Evolutionary conservation across 2,329 filamentous ascomycete species (phyloP).

Genomic region (Ophiostoma australiae): DNA sequence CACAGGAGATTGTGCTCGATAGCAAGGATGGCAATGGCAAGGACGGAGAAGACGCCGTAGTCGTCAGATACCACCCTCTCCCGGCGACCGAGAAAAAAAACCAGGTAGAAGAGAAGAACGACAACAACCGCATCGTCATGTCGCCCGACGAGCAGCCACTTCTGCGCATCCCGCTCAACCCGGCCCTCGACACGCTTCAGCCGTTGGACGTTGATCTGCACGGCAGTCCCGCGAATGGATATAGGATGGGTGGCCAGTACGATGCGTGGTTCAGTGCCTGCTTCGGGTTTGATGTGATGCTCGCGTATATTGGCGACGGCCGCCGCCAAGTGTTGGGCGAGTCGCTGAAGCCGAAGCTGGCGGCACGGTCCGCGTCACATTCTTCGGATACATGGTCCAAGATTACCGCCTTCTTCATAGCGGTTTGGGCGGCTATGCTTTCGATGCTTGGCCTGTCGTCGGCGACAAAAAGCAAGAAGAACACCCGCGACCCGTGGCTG

Average conservation of each 20-base stretch:
- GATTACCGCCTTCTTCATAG: neutral
- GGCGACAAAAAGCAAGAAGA: neutral
- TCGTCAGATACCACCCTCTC: slow-evolving; percentile 40
- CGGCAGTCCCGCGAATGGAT: slow-evolving; percentile 52
- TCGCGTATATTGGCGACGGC: slow-evolving; percentile 62
- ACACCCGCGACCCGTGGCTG: slow-evolving; percentile 24
- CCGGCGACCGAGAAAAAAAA: neutral
- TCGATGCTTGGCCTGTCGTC: neutral
- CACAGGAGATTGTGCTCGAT: slow-evolving; percentile 47
- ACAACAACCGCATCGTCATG: slow-evolving; percentile 18
- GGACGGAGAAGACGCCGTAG: slow-evolving; percentile 29
- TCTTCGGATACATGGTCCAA: neutral
- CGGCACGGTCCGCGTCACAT: slow-evolving; percentile 20
- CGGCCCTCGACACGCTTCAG: slow-evolving; percentile 43
- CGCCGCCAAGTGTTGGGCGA: slow-evolving; percentile 56
- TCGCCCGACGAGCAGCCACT: slow-evolving; percentile 22
- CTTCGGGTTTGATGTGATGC: slow-evolving; percentile 56
- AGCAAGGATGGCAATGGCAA: slow-evolving; percentile 18
- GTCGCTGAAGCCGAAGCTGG: slow-evolving; percentile 42
- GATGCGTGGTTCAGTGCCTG: slow-evolving; percentile 63
- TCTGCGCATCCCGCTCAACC: slow-evolving; percentile 49
- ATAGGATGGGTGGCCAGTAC: slow-evolving; percentile 57
- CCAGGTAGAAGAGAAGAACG: slow-evolving; percentile 19
- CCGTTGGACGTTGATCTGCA: slow-evolving; percentile 55
- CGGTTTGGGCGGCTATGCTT: neutral